Evolutionary conservation across 2,329 filamentous ascomycete species (phyloP).

Genomic region (Aureobasidium melanogenum): DNA sequence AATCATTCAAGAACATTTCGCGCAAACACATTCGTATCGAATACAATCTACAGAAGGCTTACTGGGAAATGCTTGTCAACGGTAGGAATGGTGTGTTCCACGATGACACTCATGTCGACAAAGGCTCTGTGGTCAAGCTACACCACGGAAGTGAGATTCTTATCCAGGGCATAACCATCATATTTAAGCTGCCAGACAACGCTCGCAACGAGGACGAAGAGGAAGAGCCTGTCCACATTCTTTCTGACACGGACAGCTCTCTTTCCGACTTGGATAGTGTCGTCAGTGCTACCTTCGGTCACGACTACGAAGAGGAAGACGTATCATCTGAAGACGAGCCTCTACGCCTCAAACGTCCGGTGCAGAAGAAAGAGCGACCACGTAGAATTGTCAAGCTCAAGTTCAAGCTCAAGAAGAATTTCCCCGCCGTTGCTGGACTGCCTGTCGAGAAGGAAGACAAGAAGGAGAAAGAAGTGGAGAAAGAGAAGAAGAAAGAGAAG

Average conservation of each 20-base stretch:
- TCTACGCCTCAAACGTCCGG: constrained; percentile 14
- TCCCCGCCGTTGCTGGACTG: constrained; percentile 5
- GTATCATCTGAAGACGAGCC: constrained; percentile 11
- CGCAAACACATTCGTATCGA: constrained; percentile 64
- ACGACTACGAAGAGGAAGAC: constrained; percentile 41
- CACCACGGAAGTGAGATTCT: constrained; percentile 59
- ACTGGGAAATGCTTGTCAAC: constrained; percentile 57
- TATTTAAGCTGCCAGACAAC: constrained; percentile 61
- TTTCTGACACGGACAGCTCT: constrained; percentile 12
- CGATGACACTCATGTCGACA: constrained; percentile 41
- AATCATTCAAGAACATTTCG: constrained; percentile 63
- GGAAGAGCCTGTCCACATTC: constrained; percentile 20
- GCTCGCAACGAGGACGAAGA: constrained; percentile 48
- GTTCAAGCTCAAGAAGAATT: constrained; percentile 15
- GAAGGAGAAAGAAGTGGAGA: constrained; percentile 8
- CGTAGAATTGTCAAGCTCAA: constrained; percentile 21
- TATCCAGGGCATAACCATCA: constrained; percentile 61
- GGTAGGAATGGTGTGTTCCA: constrained; percentile 62
- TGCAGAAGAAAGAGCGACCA: constrained; percentile 11
- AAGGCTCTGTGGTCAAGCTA: constrained; percentile 48
- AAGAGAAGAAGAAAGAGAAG: constrained; percentile 5
- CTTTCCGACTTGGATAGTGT: constrained; percentile 14
- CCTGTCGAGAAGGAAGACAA: constrained; percentile 8
- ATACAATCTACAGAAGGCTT: constrained; percentile 54
- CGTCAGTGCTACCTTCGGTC: constrained; percentile 40